Conservation (phyloP, 306 rosid species). For the Medicago ruthenica region DNA sequence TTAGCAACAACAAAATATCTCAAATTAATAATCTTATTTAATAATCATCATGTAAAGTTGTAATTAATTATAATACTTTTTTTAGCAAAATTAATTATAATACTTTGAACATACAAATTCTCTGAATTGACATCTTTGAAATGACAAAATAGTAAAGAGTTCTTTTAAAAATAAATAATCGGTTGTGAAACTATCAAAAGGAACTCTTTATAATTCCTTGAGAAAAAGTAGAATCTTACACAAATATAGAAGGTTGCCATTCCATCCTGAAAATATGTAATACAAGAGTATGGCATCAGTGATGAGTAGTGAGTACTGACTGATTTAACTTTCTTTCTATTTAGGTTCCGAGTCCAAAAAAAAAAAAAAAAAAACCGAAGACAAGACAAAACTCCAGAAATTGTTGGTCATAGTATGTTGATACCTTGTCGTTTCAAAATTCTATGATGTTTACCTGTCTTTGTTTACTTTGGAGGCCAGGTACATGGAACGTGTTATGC, state of each 20-base stretch:
- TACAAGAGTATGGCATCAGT: background rate
- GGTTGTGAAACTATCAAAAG: conserved; percentile 45
- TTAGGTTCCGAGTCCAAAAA: conserved; percentile 32
- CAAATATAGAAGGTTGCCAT: conserved; percentile 52
- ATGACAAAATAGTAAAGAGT: conserved; percentile 6
- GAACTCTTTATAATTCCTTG: background rate
- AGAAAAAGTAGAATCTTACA: conserved; percentile 42
- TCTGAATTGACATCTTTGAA: conserved; percentile 1
- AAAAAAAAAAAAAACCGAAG: conserved; percentile 6
- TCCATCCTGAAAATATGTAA: conserved; percentile 43
- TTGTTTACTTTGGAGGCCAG: conserved; percentile 43
- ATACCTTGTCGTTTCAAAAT: conserved; percentile 1
- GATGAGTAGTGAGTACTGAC: too few relatives aligned
- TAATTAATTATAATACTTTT: too few relatives aligned
- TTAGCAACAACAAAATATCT: too few relatives aligned
- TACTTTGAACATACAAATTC: background rate
- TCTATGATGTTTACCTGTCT: conserved; percentile 43
- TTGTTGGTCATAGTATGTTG: conserved; percentile 12
- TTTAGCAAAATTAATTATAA: too few relatives aligned
- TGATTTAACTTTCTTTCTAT: background rate
- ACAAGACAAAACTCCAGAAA: conserved; percentile 29
- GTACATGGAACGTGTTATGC: conserved; percentile 43
- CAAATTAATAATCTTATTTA: too few relatives aligned
- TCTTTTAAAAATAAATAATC: conserved; percentile 36
- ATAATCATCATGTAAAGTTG: too few relatives aligned